These are phyloP conservation scores for Aspergillus ustus DNA, from an alignment of 2,329 filamentous ascomycete genomes.

Conservation along the genomic window DNA sequence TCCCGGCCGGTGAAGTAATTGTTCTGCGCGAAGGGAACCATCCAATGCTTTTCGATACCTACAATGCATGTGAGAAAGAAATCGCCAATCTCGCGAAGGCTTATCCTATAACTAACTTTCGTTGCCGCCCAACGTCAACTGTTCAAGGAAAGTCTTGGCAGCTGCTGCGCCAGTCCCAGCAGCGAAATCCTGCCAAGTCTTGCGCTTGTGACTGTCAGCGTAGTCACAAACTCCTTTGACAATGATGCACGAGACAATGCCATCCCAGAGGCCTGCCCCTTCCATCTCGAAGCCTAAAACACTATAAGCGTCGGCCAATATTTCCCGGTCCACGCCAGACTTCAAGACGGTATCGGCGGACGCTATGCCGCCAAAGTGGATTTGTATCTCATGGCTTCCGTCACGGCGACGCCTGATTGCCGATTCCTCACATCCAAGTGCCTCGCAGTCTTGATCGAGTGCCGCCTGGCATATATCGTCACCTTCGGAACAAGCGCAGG, in stretches of 20 bases:
- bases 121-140: background rate
- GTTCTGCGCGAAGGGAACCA: background rate
- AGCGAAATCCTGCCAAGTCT: constrained; percentile 24
- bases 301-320: background rate
- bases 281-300: constrained; percentile 25
- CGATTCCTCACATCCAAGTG: constrained; percentile 1
- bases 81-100: background rate
- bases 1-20: background rate
- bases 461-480: constrained; percentile 9
- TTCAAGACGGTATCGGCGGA: constrained; percentile 19
- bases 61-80: background rate
- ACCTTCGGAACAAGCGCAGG: constrained; percentile 7
- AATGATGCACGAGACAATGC: background rate
- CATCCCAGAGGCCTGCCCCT: constrained; percentile 6
- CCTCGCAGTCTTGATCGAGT: background rate
- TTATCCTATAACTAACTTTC: background rate
- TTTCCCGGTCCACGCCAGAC: constrained; percentile 15
- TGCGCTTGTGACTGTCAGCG: constrained; percentile 26
- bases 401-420: constrained; percentile 3
- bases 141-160: constrained; percentile 9
- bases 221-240: constrained; percentile 23
- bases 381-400: background rate
- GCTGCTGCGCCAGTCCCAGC: constrained; percentile 10
- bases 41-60: background rate
- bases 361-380: constrained; percentile 15